Base-by-base conservation (phyloP, 305 asterid genomes). In the Rubia balearica region DNA sequence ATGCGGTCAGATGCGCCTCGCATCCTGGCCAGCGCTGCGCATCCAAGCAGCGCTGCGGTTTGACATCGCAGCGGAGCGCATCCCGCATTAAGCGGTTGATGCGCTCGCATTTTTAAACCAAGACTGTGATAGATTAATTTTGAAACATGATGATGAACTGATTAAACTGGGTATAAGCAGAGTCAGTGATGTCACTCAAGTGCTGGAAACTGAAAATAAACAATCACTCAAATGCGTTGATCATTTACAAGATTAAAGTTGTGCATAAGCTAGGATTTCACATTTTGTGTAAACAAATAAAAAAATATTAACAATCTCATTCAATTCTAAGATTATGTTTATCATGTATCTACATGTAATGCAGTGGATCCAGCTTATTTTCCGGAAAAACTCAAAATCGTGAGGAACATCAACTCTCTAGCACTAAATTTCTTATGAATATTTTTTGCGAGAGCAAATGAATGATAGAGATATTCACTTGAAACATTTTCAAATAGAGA, bases 51-150 rank as follows among this genome's bases (percentile, higher is more conserved):
- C 30, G 30, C 30, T 27, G 30, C 2, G 30, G 30, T 27, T 27
- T 27, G 30, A 27, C 30, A 27, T 27, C 30, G 30, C 30, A 27
- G 30, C 30, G 83, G 80, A 48, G 80, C 85, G 55, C 14, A n/a
- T 48, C 51, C 51, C 55, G 2, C 55, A 12, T 13, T 48, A 6
- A 6, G 14, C 14, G 55, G 14, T 13, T 48, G n/a, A 16, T 48
- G n/a, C 2, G 7, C 55, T 14, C 55, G 1, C 6, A 48, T 48
- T 4, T 4, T 46, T 13, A 17, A 17, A 46, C 53, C 14, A 13
- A 46, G 1, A 82, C 42, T 33, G 49, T 48, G 72, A 73, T 16
- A 43, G 62, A 48, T 68, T 64, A 59, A 30, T 42, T 17, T 21
- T 38, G 36, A 67, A 73, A 33, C 69, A 59, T 27, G 38, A 65